A percentile compares a stretch with the other conserved stretches of the same genome.
These are phyloP conservation scores for Erigeron canadensis DNA, from an alignment of 129 eudicot genomes.

Conservation along the genomic window DNA sequence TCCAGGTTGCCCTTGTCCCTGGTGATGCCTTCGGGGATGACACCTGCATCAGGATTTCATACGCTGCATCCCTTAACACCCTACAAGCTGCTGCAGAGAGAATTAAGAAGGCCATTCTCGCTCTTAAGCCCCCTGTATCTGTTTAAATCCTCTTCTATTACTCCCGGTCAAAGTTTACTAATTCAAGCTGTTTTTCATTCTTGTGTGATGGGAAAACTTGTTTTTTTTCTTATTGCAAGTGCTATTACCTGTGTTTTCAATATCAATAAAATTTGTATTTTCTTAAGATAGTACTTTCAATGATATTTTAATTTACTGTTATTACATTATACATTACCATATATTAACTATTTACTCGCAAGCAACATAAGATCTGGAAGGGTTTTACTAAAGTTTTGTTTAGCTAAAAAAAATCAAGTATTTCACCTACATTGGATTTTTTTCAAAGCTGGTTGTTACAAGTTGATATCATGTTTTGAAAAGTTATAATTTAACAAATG, in stretches of 20 bases:
- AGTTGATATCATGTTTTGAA: too few species aligned
- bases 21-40: conserved; percentile 89
- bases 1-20: conserved; percentile 85
- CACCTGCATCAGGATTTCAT: conserved; percentile 69
- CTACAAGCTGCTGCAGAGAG: conserved; percentile 59
- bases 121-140: conserved; percentile 40
- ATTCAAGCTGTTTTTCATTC: not conserved
- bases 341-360: too few species aligned
- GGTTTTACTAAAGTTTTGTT: too few species aligned
- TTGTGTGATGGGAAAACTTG: conserved; percentile 8
- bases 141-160: conserved; percentile 23
- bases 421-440: too few species aligned
- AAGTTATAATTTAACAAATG: too few species aligned
- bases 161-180: not conserved
- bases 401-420: too few species aligned
- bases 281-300: not conserved
- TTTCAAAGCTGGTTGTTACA: too few species aligned
- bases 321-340: too few species aligned
- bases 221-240: not conserved
- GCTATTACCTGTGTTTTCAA: not conserved
- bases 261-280: conserved; percentile 15
- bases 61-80: conserved; percentile 67
- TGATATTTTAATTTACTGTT: not conserved
- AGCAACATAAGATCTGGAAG: too few species aligned
- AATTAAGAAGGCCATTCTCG: conserved; percentile 51